These are phyloP conservation scores for Colletotrichum sp. DNA, from an alignment of 2,329 filamentous ascomycete species.

Conservation along the genomic window DNA sequence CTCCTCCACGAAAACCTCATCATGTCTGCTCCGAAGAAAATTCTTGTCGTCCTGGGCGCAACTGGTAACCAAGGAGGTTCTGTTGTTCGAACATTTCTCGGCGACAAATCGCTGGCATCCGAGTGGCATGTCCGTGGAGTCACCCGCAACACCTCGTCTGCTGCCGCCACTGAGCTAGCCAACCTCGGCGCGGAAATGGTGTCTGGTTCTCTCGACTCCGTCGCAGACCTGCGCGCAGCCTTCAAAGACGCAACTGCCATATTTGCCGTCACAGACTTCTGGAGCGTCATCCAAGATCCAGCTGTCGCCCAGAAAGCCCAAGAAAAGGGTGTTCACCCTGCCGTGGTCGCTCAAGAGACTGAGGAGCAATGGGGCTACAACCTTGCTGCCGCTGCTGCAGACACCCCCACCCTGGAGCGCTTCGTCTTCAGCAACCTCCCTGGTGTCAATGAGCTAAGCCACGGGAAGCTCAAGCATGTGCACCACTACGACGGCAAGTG, in stretches of 20 bases:
- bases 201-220: conserved; percentile 46
- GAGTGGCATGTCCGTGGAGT: conserved; percentile 42
- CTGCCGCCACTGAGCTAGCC: conserved; percentile 42
- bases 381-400: conserved; percentile 56
- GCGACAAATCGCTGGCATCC: neutral
- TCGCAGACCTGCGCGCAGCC: conserved; percentile 38
- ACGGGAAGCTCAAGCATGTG: neutral
- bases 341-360: conserved; percentile 46
- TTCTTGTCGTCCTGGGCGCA: neutral
- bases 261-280: conserved; percentile 62
- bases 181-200: conserved; percentile 46
- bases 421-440: conserved; percentile 6
- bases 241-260: conserved; percentile 53
- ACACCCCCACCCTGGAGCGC: neutral
- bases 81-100: neutral
- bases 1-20: no score
- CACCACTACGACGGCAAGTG: conserved; percentile 6
- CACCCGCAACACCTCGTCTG: conserved; percentile 48
- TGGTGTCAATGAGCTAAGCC: neutral
- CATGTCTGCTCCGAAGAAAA: neutral
- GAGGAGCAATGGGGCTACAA: conserved; percentile 59
- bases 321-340: neutral
- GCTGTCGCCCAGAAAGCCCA: conserved; percentile 31
- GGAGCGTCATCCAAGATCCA: conserved; percentile 51
- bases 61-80: conserved; percentile 4